Percentiles rank a stretch among this genome's conserved stretches.
These are phyloP conservation scores for Eimeria necatrix DNA, from an alignment of 169 alveolate species.

Conservation along the genomic window DNA sequence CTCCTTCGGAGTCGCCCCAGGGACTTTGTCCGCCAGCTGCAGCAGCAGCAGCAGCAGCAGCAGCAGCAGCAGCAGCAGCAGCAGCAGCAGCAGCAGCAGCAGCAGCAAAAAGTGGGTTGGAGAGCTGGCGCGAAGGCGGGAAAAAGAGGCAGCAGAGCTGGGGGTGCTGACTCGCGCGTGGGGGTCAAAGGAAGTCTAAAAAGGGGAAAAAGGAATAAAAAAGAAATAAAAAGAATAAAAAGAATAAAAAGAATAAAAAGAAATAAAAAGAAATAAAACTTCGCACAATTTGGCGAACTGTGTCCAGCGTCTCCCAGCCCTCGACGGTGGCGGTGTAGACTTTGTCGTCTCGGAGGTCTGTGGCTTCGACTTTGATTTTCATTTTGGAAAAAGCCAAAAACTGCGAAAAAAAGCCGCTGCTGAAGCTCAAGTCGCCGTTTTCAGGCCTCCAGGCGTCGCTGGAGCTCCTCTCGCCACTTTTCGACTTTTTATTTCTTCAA, in stretches of 20 bases:
- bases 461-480: too few relatives aligned
- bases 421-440: too few relatives aligned
- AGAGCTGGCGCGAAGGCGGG: background rate
- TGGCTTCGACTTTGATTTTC: conserved; percentile 39
- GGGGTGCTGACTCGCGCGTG: too few relatives aligned
- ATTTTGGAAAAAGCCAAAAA: background rate
- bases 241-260: background rate
- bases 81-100: too few relatives aligned
- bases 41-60: background rate
- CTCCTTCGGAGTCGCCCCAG: background rate
- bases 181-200: too few relatives aligned
- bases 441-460: too few relatives aligned
- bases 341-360: conserved; percentile 25
- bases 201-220: too few relatives aligned
- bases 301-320: conserved; percentile 33
- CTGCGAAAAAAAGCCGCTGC: too few relatives aligned
- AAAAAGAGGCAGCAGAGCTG: too few relatives aligned
- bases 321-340: conserved; percentile 25
- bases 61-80: too few relatives aligned
- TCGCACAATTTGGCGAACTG: conserved; percentile 22
- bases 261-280: background rate
- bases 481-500: too few relatives aligned
- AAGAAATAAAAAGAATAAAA: background rate
- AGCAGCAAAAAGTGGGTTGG: too few relatives aligned
- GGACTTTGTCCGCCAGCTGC: conserved; percentile 12